Evolutionary conservation across 208 protist species (phyloP), one percentile per base, ranked within the genome.

Genomic region (Novymonas esmeraldas): DNA sequence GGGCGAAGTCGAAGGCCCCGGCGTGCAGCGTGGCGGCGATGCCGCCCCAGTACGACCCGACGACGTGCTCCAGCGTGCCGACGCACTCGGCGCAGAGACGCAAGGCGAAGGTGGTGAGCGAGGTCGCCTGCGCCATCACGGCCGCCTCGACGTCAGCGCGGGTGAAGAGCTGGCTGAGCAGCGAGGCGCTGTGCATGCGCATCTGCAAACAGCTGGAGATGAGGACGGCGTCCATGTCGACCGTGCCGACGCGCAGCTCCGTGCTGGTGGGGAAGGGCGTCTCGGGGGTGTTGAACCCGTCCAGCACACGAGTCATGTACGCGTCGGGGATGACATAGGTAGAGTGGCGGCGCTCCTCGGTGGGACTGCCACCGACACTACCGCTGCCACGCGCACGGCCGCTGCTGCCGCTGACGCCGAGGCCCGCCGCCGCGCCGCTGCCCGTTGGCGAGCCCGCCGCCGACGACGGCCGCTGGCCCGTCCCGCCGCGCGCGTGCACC

Each of bases 21-120:
- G 66, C 70, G 68, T 91, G 87, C 28, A 94, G 81, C 7, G 82
- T 74, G 13, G 66, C 70, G 33, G 85, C 87, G 63, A 94, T 90
- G 34, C 91, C 88, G 38, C 87, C 82, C 89, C 91, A 96, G 73
- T 94, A 96, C 22, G 87, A 89, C 11, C 81, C 82, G 13, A 92
- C 42, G 18, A 86, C 79, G 62, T 93, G 67, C 72, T 94, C 88
- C 29, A 96, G 74, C 36, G 83, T 79, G 34, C 72, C 69, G 26
- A 92, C 71, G 57, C 78, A 92, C 49, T 73, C 76, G 46, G 73
- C 73, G 28, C 82, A 74, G 38, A 94, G 60, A 13, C 86, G 76
- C 24, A 79, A 58, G 38, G 82, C 78, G 63, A 92, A 89, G n/a
- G 81, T 87, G 41, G 73, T 62, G 11, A 87, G 70, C 20, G 67